These are phyloP conservation scores for Pichia eremophila DNA, from an alignment of 805 yeast genomes.

Conservation along the genomic window DNA sequence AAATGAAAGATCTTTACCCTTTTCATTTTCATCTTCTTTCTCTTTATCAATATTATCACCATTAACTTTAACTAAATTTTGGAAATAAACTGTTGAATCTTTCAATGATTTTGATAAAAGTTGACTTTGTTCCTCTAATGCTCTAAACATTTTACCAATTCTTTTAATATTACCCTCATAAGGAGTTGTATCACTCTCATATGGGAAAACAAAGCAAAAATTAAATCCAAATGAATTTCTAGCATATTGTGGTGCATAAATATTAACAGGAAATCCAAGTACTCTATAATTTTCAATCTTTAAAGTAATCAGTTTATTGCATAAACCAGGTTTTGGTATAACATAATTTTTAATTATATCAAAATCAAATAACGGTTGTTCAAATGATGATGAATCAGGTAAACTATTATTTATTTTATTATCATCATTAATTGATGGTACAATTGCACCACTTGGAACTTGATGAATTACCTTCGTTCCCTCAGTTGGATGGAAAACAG, in stretches of 20 bases:
- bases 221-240: constrained; percentile 91
- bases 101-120: constrained; percentile 50
- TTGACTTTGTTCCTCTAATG: constrained; percentile 81
- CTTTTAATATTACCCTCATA: constrained; percentile 80
- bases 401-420: constrained; percentile 5
- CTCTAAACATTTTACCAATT: constrained; percentile 80
- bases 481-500: constrained; percentile 91
- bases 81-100: constrained; percentile 35
- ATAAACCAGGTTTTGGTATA: constrained; percentile 87
- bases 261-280: constrained; percentile 82
- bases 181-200: constrained; percentile 71
- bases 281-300: constrained; percentile 63
- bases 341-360: constrained; percentile 82
- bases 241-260: constrained; percentile 65
- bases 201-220: constrained; percentile 83
- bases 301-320: constrained; percentile 71
- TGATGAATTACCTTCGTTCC: constrained; percentile 90
- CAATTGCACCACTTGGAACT: constrained; percentile 71
- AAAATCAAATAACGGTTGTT: constrained; percentile 54
- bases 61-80: constrained; percentile 1
- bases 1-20: neutral
- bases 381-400: constrained; percentile 26
- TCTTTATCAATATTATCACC: too few species aligned
- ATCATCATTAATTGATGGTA: constrained; percentile 26
- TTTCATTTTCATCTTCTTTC: constrained; percentile 6